Evolutionary conservation across 2,329 filamentous ascomycete genomes (phyloP), one percentile per base, ranked within the genome.

Genomic region (Aureobasidium sp.): DNA sequence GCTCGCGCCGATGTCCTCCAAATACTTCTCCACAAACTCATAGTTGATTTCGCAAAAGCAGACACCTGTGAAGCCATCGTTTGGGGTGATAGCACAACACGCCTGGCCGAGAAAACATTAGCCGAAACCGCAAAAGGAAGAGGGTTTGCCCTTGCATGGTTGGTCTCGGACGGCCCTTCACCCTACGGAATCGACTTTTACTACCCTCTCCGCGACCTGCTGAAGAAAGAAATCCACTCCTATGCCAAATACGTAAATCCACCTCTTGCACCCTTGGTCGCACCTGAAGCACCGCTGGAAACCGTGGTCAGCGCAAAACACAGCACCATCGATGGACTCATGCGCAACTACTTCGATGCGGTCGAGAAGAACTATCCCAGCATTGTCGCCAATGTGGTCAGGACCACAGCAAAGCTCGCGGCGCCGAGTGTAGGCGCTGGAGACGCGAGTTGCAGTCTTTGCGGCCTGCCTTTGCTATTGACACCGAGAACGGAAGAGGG

Each of bases 331-430:
- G 92, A 97, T 71, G 88, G 92, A 67, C 83, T 99, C 60, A 92
- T 97, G 87, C 78, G 82, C 63, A 87, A 91, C 63, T 99, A 97
- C 73, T 96, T 99, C 70, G 84, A 85, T 67, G 87, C 86, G 44
- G 90, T 96, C 17, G 92, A 96, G 72, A 84, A 85, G 66, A 88
- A 88, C 63, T 97, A 95, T 70, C 90, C 92, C 3, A 90, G 89
- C 61, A 91, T 97, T 62, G 92, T 99, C 67, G 88, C 92, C 36
- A 99, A 99, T 72, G 94, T 99, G 10, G 93, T 97, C 5, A 85
- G 91, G 65, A 99, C 93, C 37, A 87, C 89, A n/a, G 87, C 86
- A 57, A 96, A 95, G 75, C 80, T 97, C 44, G 79, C 86, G 50
- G 76, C 84, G 29, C 72, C 78, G 0, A 68, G 77, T 26, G 68